Evolutionary conservation across 805 yeast species (phyloP).

Genomic region (Yarrowia phangngaensis): DNA sequence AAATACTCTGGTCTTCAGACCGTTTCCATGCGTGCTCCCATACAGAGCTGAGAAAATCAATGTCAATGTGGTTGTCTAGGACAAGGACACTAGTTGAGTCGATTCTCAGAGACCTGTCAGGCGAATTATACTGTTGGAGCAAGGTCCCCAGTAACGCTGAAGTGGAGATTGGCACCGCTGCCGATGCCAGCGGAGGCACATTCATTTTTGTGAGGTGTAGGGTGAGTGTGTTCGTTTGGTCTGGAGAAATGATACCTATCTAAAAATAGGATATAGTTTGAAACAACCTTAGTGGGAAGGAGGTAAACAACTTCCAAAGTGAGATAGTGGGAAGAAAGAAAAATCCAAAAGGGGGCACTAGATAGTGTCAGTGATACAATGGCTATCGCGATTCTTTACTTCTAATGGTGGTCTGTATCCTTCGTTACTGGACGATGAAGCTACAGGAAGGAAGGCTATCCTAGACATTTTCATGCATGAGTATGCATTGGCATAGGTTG

Average conservation of each 20-base stretch:
- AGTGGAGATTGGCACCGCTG: conserved; percentile 36
- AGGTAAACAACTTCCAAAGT: conserved; percentile 14
- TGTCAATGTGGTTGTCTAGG: conserved; percentile 38
- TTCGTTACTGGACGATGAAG: too few species aligned
- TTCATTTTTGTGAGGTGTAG: conserved; percentile 34
- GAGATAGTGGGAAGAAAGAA: conserved; percentile 11
- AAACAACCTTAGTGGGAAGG: conserved; percentile 15
- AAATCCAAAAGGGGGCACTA: not conserved
- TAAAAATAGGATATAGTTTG: conserved; percentile 24
- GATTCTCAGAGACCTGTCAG: conserved; percentile 33
- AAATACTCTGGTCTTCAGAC: conserved; percentile 42
- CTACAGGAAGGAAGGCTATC: too few species aligned
- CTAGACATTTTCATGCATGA: too few species aligned
- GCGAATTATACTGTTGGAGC: conserved; percentile 37
- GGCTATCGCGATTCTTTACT: too few species aligned
- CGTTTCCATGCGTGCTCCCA: conserved; percentile 44
- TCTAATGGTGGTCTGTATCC: too few species aligned
- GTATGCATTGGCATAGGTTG: too few species aligned
- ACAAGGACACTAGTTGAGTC: conserved; percentile 38
- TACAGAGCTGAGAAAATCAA: conserved; percentile 36
- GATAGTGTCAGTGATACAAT: too few species aligned
- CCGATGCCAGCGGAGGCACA: conserved; percentile 37
- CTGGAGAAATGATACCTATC: not conserved
- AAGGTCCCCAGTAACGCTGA: conserved; percentile 39
- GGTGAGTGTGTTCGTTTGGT: not conserved